Evolutionary conservation across 1,284 basidiomycete genomes (phyloP).

Genomic region (Cronartium ribicola): DNA sequence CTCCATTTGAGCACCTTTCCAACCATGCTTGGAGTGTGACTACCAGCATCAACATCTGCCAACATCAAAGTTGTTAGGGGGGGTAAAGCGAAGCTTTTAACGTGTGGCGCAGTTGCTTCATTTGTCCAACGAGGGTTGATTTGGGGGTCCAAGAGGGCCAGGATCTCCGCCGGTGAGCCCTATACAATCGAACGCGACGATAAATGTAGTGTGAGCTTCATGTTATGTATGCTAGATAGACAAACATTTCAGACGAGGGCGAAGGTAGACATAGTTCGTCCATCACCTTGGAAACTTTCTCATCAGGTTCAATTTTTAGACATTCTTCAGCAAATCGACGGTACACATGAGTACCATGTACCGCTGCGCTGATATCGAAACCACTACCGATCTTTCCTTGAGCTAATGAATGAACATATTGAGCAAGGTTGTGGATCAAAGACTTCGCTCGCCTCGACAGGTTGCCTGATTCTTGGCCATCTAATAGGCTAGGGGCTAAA

Average conservation of each 20-base stretch:
- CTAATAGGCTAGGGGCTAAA: conserved; percentile 16
- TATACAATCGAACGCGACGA: background rate
- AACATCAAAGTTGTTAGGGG: conserved; percentile 73
- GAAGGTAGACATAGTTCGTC: background rate
- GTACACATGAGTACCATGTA: conserved; percentile 92
- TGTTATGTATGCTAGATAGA: background rate
- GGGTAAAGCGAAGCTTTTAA: conserved; percentile 71
- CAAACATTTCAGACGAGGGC: background rate
- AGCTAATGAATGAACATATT: conserved; percentile 90
- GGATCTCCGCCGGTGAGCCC: conserved; percentile 13
- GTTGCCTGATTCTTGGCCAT: background rate
- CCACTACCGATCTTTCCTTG: conserved; percentile 98
- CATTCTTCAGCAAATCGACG: conserved; percentile 71
- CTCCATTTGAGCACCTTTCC: conserved; percentile 84
- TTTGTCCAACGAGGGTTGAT: conserved; percentile 19
- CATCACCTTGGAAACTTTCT: conserved; percentile 36
- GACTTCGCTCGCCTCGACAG: conserved; percentile 55
- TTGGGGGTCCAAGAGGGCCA: conserved; percentile 12
- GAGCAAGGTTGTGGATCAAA: conserved; percentile 86
- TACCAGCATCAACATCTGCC: conserved; percentile 88
- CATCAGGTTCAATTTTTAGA: background rate
- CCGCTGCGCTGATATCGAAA: conserved; percentile 90
- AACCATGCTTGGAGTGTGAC: conserved; percentile 85
- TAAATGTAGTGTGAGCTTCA: background rate
- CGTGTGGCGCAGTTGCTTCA: conserved; percentile 44